Percentiles rank a stretch among this genome's conserved stretches.
These are phyloP conservation scores for Aspergillus clavatus DNA, from an alignment of 2,329 filamentous ascomycete species.

Conservation along the genomic window DNA sequence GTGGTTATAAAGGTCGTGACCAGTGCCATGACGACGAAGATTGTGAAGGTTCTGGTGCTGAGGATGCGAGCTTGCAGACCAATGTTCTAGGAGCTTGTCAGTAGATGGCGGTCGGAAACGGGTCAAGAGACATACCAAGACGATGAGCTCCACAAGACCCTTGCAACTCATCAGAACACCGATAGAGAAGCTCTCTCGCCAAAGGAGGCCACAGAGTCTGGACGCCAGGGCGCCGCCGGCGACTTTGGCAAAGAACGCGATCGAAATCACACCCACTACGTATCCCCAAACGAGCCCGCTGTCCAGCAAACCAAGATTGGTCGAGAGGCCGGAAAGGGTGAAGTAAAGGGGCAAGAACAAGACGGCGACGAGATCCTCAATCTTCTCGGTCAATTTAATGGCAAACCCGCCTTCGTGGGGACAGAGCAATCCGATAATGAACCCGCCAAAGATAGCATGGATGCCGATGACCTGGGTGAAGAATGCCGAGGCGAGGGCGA, in stretches of 20 bases:
- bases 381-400: constrained; percentile 87
- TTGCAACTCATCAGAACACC: constrained; percentile 95
- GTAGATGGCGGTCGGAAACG: background rate
- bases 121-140: constrained; percentile 59
- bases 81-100: constrained; percentile 58
- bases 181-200: constrained; percentile 85
- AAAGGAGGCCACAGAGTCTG: constrained; percentile 68
- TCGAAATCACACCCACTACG: constrained; percentile 72
- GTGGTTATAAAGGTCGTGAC: constrained; percentile 82
- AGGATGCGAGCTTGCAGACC: constrained; percentile 79
- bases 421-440: constrained; percentile 82
- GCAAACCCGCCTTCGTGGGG: constrained; percentile 86
- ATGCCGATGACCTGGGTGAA: constrained; percentile 89
- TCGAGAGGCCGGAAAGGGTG: constrained; percentile 82
- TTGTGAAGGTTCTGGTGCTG: constrained; percentile 77
- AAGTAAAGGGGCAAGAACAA: constrained; percentile 90
- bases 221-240: constrained; percentile 76
- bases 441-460: constrained; percentile 91
- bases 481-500: constrained; percentile 74
- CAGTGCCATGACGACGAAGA: constrained; percentile 91
- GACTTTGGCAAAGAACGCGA: constrained; percentile 83
- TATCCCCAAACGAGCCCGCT: constrained; percentile 84
- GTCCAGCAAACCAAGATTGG: constrained; percentile 77
- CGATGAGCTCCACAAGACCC: constrained; percentile 88
- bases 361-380: constrained; percentile 82